Base-by-base conservation (phyloP, 2,329 filamentous ascomycete genomes). In the Drechslerella stenobrocha region DNA sequence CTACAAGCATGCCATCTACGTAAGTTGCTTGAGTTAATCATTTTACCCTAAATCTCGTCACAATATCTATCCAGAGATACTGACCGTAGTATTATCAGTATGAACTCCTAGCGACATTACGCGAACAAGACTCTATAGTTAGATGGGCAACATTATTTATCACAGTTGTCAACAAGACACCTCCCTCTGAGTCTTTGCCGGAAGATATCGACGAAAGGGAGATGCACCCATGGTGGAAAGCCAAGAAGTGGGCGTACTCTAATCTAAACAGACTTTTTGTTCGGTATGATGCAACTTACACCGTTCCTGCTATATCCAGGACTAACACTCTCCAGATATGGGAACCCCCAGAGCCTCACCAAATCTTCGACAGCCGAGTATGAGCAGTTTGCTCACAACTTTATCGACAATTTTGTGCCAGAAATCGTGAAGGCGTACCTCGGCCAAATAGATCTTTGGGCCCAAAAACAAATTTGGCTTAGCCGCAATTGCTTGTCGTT, bases 181-280 rank as follows among this genome's bases (percentile, higher is more conserved):
- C 89, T 32, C 93, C 93, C 2, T 82, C 87, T 58, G 85, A 82
- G 72, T 87, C 91, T 32, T 86, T 97, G 82, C 77, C 81, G 61
- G 90, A 95, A 66, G 89, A 89, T 67, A 79, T 87, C 52, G 85
- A 89, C 63, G 92, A 97, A 75, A 85, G 93, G 61, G 93, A 97
- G 77, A 84, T 87, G 74, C 91, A 96, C 76, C 90, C 96, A 77
- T 98, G 93, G 92, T 98, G 92, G 92, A 98, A 97, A 81, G 89
- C 91, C 70, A 97, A 97, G 85, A 98, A 98, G 78, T 97, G 93
- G 93, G 88, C 92, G 11, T 98, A 96, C 77, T 95, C 93, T 74
- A 97, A 97, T 77, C 79, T 98, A 73, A 98, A 98, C 79, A 84
- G 93, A 70, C 83, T 98, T 15, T 98, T 93, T 75, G 91, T 97